Evolutionary conservation across 2,329 filamentous ascomycete genomes (phyloP).

Genomic region (Xylaria digitata): DNA sequence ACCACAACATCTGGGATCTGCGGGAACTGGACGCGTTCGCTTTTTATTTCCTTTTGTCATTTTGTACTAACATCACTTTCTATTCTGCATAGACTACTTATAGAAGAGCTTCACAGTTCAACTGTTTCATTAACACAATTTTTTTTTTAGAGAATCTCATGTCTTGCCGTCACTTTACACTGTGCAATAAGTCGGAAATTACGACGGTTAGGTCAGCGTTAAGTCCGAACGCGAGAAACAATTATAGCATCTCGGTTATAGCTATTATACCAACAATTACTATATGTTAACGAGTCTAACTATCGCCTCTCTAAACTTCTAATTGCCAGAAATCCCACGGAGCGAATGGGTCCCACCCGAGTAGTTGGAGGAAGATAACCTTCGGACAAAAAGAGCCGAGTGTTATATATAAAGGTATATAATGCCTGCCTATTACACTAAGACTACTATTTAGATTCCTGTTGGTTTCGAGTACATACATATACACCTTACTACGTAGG

Average conservation of each 20-base stretch:
- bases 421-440: not conserved
- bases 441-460: no score
- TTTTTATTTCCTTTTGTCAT: constrained; percentile 31
- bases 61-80: constrained; percentile 30
- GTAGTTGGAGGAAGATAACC: constrained; percentile 5
- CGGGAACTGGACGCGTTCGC: constrained; percentile 17
- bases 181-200: not conserved
- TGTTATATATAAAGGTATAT: constrained; percentile 18
- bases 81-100: constrained; percentile 33
- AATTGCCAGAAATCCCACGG: not conserved
- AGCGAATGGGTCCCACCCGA: not conserved
- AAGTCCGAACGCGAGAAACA: not conserved
- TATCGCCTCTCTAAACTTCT: not conserved
- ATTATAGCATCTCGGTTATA: not conserved
- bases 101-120: constrained; percentile 28
- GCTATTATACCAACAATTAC: not conserved
- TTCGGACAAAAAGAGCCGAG: constrained; percentile 21
- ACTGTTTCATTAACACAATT: not conserved
- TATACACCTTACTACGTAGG: constrained; percentile 11
- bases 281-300: not conserved
- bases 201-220: not conserved
- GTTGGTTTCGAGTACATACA: not conserved
- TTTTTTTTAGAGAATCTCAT: constrained; percentile 3
- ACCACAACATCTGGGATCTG: constrained; percentile 11
- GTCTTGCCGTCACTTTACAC: not conserved